Conservation (phyloP, 179 eudicot genomes). For the Actinidia arguta region DNA sequence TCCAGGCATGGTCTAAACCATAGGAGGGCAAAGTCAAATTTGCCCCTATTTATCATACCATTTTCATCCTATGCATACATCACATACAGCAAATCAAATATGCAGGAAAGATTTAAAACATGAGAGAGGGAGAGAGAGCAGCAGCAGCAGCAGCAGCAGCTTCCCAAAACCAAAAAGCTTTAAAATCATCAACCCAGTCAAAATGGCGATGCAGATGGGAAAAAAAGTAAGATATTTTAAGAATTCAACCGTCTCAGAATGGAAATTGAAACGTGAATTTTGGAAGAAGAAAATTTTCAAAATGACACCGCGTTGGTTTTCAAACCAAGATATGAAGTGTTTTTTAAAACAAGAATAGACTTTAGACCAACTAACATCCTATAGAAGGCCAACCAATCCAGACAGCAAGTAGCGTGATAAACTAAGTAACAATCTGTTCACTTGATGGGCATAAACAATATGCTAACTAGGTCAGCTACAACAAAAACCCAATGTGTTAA, state of each 20-base stretch:
- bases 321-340: background rate
- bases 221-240: background rate
- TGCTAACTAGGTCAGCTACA: too few species aligned
- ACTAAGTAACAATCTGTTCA: background rate
- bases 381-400: background rate
- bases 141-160: too few species aligned
- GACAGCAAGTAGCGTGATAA: too few species aligned
- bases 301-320: background rate
- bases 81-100: slow-evolving; percentile 5
- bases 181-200: too few species aligned
- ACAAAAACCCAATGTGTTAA: too few species aligned
- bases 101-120: slow-evolving; percentile 23
- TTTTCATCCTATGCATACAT: slow-evolving; percentile 27
- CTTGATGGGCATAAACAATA: background rate
- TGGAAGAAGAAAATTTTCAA: background rate
- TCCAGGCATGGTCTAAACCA: too few species aligned
- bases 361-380: background rate
- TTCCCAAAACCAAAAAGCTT: too few species aligned
- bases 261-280: background rate
- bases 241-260: background rate
- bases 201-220: too few species aligned
- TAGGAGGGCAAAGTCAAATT: too few species aligned
- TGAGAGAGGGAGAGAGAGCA: background rate
- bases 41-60: slow-evolving; percentile 7
- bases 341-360: background rate